phyloP scores from a whole-genome alignment of 2,329 filamentous ascomycete genomes.

The Albifimbria verrucaria region DNA sequence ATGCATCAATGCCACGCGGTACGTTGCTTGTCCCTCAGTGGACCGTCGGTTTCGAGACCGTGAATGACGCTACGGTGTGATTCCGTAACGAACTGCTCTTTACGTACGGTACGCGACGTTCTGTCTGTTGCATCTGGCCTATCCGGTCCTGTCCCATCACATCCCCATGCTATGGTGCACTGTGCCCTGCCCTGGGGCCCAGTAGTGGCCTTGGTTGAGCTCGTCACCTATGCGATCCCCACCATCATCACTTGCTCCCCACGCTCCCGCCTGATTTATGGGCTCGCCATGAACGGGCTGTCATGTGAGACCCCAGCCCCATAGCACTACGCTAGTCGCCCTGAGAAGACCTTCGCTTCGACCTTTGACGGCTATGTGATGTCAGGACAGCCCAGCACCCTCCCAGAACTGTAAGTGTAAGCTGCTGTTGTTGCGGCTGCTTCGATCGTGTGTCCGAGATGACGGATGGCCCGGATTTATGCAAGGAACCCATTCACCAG shows the following conservation, averaged over 20 bases:
- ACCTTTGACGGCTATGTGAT: neutral
- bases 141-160: too few relatives aligned
- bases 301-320: neutral
- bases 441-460: too few relatives aligned
- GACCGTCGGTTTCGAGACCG: slow-evolving; percentile 2
- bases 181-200: too few relatives aligned
- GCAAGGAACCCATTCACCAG: neutral
- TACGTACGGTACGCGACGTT: too few relatives aligned
- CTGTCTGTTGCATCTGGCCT: too few relatives aligned
- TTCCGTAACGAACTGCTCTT: too few relatives aligned
- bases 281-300: neutral
- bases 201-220: neutral
- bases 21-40: slow-evolving; percentile 10
- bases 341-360: neutral
- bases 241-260: neutral
- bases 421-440: too few relatives aligned
- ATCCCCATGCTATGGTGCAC: too few relatives aligned
- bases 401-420: too few relatives aligned
- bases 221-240: neutral
- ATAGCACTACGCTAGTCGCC: neutral
- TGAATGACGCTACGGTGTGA: neutral
- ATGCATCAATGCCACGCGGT: slow-evolving; percentile 8
- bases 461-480: too few relatives aligned
- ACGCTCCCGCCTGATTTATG: neutral
- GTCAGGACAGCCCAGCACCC: too few relatives aligned